A percentile compares a stretch with the other conserved stretches of the same genome.
Evolutionary conservation across 2,329 filamentous ascomycete genomes (phyloP).

Genomic region (Talaromyces sp.): DNA sequence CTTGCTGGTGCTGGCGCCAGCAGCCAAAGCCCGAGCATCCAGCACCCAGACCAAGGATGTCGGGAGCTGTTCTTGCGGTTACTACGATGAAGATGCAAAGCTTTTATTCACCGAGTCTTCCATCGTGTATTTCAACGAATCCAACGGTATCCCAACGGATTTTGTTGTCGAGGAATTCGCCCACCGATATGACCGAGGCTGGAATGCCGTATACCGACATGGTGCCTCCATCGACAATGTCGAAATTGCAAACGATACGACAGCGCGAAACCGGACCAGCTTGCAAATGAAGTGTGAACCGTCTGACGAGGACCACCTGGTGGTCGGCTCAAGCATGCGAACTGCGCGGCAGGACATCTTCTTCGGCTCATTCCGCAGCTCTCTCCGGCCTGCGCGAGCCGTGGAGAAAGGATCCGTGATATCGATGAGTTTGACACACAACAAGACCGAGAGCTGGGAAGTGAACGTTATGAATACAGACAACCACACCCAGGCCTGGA

Average conservation of each 20-base stretch:
- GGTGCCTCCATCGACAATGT: conserved; percentile 11
- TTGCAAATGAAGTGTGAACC: conserved; percentile 8
- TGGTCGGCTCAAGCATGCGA: conserved; percentile 41
- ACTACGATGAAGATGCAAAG: conserved; percentile 34
- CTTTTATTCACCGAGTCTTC: conserved; percentile 44
- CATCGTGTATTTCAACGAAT: conserved; percentile 51
- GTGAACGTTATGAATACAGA: conserved; percentile 45
- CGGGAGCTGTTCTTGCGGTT: conserved; percentile 43
- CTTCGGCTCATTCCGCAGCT: conserved; percentile 44
- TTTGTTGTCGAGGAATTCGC: conserved; percentile 39
- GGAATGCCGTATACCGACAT: conserved; percentile 30
- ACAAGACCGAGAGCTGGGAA: conserved; percentile 40
- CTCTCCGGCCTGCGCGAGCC: conserved; percentile 37
- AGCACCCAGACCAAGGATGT: conserved; percentile 5
- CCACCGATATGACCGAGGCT: conserved; percentile 44
- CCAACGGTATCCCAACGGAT: conserved; percentile 28
- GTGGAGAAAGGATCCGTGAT: conserved; percentile 39
- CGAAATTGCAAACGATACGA: conserved; percentile 26
- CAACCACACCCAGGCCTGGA: conserved; percentile 32
- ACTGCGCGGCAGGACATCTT: conserved; percentile 44
- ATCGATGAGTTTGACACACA: conserved; percentile 44
- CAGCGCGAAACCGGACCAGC: conserved; percentile 28
- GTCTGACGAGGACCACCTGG: conserved; percentile 32
- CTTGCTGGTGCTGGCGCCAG: conserved; percentile 3
- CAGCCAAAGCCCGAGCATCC: background rate